Evolutionary conservation across 768 basidiomycete species (phyloP), one percentile per base, ranked within the genome.

Genomic region (Gelatoporia subvermispora): DNA sequence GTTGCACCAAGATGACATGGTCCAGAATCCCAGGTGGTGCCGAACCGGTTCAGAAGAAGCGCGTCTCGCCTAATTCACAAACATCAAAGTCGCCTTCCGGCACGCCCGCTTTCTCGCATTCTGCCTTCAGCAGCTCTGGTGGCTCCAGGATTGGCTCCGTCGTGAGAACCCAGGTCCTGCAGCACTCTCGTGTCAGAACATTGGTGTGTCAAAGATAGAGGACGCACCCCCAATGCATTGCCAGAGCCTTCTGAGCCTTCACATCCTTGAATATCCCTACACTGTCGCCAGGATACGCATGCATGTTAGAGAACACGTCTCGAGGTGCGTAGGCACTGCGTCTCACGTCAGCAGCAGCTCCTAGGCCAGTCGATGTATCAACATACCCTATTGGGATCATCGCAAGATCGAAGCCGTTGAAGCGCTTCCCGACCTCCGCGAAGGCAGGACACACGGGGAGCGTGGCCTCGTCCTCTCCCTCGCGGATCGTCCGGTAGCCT

Each of bases 381-480:
- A 64, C 60, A 59, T 67, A 76, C 74, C 82, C 77, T n/a, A 85
- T 85, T 0, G 86, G 85, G 49, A 88, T 81, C 62, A 86, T 61
- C 3, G 82, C 82, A 25, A 87, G 65, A 58, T 88, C 84, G 55
- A 88, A 82, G 0, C 73, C 75, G 0, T 82, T 83, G 52, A 80
- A 80, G 10, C 60, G 62, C 41, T 76, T 69, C 2, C 87, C 88
- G 43, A 91, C 82, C 62, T 84, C 76, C 58, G 75, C 74, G 64
- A 91, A 91, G 3, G 76, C 86, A 4, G 87, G 88, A 60, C 87
- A 89, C 10, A 71, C 64, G 1, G 83, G 77, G 2, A 77, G 70
- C n/a, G 65, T 63, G 1, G 76, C 62, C 74, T 79, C 54, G 71
- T 74, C 62, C 46, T 77, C 69, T 0, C 71, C 74, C 51, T 67